These are phyloP conservation scores for Picea engelmannii DNA, from an alignment of 83 land plant species.

Conservation along the genomic window DNA sequence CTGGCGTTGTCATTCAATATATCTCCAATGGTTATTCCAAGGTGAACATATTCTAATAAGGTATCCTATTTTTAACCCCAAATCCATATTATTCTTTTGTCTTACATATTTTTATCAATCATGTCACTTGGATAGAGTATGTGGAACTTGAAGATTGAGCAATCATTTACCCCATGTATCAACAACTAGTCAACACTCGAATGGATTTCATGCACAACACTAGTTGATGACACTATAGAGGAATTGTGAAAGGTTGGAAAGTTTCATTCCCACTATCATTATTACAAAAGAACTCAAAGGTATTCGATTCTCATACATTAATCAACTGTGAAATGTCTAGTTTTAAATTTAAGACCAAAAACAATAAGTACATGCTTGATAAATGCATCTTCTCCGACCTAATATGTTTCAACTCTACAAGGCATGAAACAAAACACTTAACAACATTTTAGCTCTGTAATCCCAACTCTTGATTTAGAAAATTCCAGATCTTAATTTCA, in stretches of 20 bases:
- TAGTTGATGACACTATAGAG: slow-evolving; percentile 81
- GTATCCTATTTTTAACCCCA: neutral
- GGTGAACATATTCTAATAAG: slow-evolving; percentile 11
- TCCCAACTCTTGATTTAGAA: too few species aligned
- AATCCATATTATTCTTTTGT: neutral
- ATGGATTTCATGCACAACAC: slow-evolving; percentile 75
- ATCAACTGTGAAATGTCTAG: too few species aligned
- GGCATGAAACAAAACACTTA: too few species aligned
- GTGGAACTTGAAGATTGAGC: slow-evolving; percentile 64
- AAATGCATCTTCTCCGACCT: neutral
- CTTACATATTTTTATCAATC: neutral
- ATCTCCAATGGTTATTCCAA: slow-evolving; percentile 44
- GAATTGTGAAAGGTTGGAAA: slow-evolving; percentile 80
- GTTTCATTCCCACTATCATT: slow-evolving; percentile 59
- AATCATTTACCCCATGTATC: slow-evolving; percentile 38
- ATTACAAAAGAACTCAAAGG: slow-evolving; percentile 73
- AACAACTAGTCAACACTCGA: slow-evolving; percentile 53
- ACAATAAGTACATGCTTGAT: neutral
- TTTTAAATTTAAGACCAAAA: too few species aligned
- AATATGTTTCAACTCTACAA: too few species aligned
- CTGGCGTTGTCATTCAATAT: slow-evolving; percentile 33
- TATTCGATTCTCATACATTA: neutral
- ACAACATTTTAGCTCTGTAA: too few species aligned
- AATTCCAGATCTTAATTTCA: too few species aligned
- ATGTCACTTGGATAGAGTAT: slow-evolving; percentile 81